Evolutionary conservation across 2,329 filamentous ascomycete genomes (phyloP).

Genomic region (Talaromyces marneffei): DNA sequence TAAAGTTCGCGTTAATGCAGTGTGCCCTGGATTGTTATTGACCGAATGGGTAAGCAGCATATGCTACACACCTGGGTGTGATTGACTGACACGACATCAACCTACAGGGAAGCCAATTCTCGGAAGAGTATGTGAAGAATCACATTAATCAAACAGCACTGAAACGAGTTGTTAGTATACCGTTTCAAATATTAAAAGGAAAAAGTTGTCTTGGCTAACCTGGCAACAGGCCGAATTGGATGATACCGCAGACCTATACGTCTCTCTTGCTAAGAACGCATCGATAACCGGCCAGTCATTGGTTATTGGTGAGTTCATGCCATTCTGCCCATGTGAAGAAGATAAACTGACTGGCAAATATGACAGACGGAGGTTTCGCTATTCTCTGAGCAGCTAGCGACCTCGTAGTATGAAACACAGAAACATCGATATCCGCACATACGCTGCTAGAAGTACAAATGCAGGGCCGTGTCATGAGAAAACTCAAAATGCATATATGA

Average conservation of each 20-base stretch:
- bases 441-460: neutral
- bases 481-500: neutral
- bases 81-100: conserved; percentile 1
- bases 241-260: conserved; percentile 37
- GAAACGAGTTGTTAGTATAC: conserved; percentile 47
- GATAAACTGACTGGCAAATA: neutral
- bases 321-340: neutral
- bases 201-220: neutral
- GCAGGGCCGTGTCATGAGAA: neutral
- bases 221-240: conserved; percentile 34
- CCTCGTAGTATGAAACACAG: neutral
- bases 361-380: conserved; percentile 3
- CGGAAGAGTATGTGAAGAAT: conserved; percentile 50
- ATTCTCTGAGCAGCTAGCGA: neutral
- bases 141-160: conserved; percentile 54
- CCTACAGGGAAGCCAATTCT: conserved; percentile 50
- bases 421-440: neutral
- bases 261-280: conserved; percentile 39
- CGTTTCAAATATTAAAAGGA: neutral
- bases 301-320: conserved; percentile 34
- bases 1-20: conserved; percentile 59
- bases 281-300: conserved; percentile 44
- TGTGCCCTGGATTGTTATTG: conserved; percentile 58
- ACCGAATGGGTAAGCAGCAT: conserved; percentile 63
- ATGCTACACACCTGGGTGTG: neutral